Base-by-base conservation (phyloP, 2,329 filamentous ascomycete genomes). In the Cordyceps farinosa region DNA sequence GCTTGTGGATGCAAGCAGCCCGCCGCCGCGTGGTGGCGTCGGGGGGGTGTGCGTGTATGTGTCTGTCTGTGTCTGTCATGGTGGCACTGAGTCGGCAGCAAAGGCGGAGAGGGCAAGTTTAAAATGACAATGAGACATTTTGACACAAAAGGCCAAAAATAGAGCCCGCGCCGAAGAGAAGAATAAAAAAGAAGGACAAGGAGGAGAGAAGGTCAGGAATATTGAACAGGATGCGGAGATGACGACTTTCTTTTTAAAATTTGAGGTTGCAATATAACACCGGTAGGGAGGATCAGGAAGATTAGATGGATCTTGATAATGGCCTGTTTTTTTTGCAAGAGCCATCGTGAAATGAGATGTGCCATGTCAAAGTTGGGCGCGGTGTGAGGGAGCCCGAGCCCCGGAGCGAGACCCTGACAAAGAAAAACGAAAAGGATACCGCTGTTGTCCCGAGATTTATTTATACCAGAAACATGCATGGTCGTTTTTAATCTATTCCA, bases 381-480 rank as follows among this genome's bases (percentile, higher is more conserved):
- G 9, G 34, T 11, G 34, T 11, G 34, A 11, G 34, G 34, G 11
- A 11, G 34, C 9, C 34, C n/a, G 6, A 38, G 3, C 34, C 34
- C 34, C 8, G 34, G 11, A 38, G 34, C 34, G 9, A 38, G 11
- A 38, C 34, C 34, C 34, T 8, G 22, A 22, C 22, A 22, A 1
- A 22, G 22, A 22, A 22, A 22, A 1, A 22, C 22, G 22, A 22
- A 22, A 22, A 22, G 22, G 22, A 22, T 22, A 22, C 22, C 22
- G 22, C 22, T 22, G 22, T 22, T 40, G 17, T 34, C 10, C 15
- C 22, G 4, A 11, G 30, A 40, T 48, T 48, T 59, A 59, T 59
- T 59, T 59, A 50, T 59, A 59, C 5, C 56, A 59, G 56, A 59
- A 59, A 59, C 56, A 59, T 56, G 53, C 53, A 54, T 57, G 54